Percentiles rank a stretch among this genome's conserved stretches.
Conservation (phyloP, 1,284 basidiomycete genomes). For the Schizopora paradoxa region DNA sequence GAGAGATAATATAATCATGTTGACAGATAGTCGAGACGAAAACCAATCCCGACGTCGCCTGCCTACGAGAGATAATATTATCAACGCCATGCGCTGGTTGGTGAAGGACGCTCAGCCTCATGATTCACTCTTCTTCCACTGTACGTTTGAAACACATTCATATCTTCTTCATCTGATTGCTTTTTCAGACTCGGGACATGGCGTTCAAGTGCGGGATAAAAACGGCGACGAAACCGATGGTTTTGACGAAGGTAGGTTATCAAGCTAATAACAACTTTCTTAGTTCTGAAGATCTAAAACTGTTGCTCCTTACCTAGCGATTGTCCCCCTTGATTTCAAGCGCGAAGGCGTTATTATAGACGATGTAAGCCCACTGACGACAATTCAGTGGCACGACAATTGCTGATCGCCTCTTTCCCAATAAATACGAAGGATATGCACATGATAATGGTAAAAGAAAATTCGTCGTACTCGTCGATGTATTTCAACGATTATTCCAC, state of each 20-base stretch:
- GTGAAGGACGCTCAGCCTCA: constrained; percentile 67
- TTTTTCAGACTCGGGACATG: constrained; percentile 70
- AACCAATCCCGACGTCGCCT: constrained; percentile 47
- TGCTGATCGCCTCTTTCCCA: neutral
- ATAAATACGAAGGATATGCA: constrained; percentile 46
- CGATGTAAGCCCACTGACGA: constrained; percentile 48
- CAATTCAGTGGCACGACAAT: constrained; percentile 2
- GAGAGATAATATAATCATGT: constrained; percentile 67
- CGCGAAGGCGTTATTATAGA: constrained; percentile 65
- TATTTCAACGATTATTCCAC: constrained; percentile 3
- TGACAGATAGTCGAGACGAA: constrained; percentile 69
- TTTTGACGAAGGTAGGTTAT: constrained; percentile 57
- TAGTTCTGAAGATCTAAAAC: neutral
- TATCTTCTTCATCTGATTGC: neutral
- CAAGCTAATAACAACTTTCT: neutral
- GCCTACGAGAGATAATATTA: constrained; percentile 76
- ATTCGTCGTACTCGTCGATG: neutral
- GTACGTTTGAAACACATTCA: constrained; percentile 46
- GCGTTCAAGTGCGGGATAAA: constrained; percentile 68
- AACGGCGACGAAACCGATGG: constrained; percentile 67
- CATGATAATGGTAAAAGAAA: constrained; percentile 44
- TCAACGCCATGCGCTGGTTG: constrained; percentile 87
- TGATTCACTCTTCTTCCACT: constrained; percentile 88
- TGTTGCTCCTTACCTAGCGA: constrained; percentile 33
- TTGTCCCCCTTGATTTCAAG: constrained; percentile 73